Evolutionary conservation across 768 basidiomycete species (phyloP).

Genomic region (Termitomyces sp.): DNA sequence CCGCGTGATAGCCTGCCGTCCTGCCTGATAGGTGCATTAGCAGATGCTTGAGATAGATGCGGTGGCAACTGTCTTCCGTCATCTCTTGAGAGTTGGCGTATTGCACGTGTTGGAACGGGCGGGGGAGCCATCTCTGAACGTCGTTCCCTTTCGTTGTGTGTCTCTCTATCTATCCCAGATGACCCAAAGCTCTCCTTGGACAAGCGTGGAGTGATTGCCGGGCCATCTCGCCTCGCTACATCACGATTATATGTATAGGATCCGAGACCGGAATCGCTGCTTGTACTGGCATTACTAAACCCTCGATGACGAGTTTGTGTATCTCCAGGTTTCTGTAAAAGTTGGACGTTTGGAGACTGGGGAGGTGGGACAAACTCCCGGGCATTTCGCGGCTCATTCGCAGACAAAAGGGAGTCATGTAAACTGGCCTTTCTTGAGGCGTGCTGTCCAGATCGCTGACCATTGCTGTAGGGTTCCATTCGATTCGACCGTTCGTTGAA

Average conservation of each 20-base stretch:
- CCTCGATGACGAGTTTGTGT: constrained; percentile 22
- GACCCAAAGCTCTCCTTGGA: constrained; percentile 22
- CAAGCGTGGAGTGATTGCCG: constrained; percentile 31
- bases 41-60: constrained; percentile 38
- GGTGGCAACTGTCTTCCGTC: constrained; percentile 50
- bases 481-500: constrained; percentile 95
- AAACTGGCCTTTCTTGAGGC: constrained; percentile 38
- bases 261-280: constrained; percentile 17
- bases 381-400: constrained; percentile 34
- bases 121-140: constrained; percentile 50
- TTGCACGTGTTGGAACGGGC: constrained; percentile 34
- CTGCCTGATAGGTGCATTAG: constrained; percentile 19
- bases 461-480: constrained; percentile 72
- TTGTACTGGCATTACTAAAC: constrained; percentile 25
- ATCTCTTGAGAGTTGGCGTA: constrained; percentile 30
- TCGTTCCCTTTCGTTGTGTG: constrained; percentile 27
- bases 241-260: constrained; percentile 17
- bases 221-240: constrained; percentile 27
- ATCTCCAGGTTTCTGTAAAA: constrained; percentile 54
- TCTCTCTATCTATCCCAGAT: constrained; percentile 24
- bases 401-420: constrained; percentile 31
- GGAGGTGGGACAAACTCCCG: constrained; percentile 39
- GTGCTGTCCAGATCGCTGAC: constrained; percentile 38
- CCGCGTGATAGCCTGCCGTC: constrained; percentile 40
- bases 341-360: constrained; percentile 34